A percentile compares a stretch with the other conserved stretches of the same genome.
phyloP scores from a whole-genome alignment of 768 basidiomycete genomes.

The Coprinopsis cinerea region DNA sequence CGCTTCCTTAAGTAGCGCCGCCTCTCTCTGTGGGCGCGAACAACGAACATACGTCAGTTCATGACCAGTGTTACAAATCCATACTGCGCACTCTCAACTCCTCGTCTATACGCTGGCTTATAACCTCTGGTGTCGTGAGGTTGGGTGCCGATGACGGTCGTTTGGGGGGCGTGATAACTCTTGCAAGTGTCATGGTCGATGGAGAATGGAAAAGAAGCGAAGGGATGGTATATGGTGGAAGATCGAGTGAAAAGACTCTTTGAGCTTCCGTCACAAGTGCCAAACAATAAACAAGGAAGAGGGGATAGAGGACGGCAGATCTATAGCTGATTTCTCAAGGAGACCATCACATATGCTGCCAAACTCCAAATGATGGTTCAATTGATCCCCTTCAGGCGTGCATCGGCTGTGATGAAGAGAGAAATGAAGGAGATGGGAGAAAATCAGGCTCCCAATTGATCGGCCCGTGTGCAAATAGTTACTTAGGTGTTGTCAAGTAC shows the following conservation, averaged over 20 bases:
- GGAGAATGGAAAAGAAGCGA: background rate
- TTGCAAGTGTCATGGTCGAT: background rate
- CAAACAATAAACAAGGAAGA: background rate
- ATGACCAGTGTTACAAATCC: background rate
- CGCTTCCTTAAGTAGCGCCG: conserved; percentile 21
- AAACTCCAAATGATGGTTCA: background rate
- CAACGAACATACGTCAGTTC: background rate
- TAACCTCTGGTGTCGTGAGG: conserved; percentile 5
- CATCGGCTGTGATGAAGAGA: background rate
- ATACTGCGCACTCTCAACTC: conserved; percentile 13
- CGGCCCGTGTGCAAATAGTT: background rate
- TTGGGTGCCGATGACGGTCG: conserved; percentile 10
- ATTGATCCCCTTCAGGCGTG: background rate
- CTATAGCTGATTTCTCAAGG: background rate
- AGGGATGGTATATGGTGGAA: background rate
- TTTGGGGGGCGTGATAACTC: background rate
- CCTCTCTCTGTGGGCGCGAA: conserved; percentile 12
- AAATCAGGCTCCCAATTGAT: background rate
- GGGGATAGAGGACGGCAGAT: background rate
- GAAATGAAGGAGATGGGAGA: background rate
- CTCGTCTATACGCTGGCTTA: conserved; percentile 14
- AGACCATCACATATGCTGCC: background rate
- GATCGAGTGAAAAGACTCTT: background rate
- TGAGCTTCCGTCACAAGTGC: background rate
- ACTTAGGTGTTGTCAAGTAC: no score